Evolutionary conservation across 1,284 basidiomycete genomes (phyloP), one percentile per base, ranked within the genome.

Genomic region (Apiotrichum gamsii): DNA sequence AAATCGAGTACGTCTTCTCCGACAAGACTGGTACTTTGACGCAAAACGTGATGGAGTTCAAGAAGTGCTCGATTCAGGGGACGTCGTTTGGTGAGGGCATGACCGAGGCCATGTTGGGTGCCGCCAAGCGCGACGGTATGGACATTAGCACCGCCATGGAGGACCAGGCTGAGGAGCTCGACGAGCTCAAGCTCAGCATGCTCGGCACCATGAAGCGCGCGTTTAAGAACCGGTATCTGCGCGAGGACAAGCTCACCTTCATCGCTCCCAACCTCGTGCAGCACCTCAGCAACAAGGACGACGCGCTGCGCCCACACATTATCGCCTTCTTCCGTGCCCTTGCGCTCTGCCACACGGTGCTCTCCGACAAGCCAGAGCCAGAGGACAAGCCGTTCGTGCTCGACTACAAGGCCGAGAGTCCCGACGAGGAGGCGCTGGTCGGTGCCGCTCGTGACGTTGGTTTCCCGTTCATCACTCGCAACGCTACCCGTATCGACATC

Each of bases 1-100:
- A 96, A 74, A 96, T 96, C 72, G 93, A 95, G 75, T 97, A 96
- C 71, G 79, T 96, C 60, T 96, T 97, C 73, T 91, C 88, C 5
- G 93, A 98, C 80, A 98, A 98, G 77, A 95, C 91, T 0, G 90
- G 90, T 14, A 95, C 91, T 2, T 80, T 95, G 45, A 95, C 91
- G 3, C 90, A 96, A 72, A 97, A 93, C 72, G 75, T 95, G 57
- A 98, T 97, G 93, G 93, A 96, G 76, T 96, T 95, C 74, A 91
- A 96, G 70, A 91, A 90, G 69, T 95, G 90, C 62, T 94, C 90
- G 0, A 80, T 96, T 56, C 75, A 83, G 49, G 93, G 91, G 3
- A 74, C 89, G 0, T 62, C 82, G 0, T 96, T 95, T 62, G 93
- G 90, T 15, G 91, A 97, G 61, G 93, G 91, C 11, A 69, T 97